Evolutionary conservation across 1,284 basidiomycete species (phyloP).

Genomic region (Melanopsichium pennsylvanicum): DNA sequence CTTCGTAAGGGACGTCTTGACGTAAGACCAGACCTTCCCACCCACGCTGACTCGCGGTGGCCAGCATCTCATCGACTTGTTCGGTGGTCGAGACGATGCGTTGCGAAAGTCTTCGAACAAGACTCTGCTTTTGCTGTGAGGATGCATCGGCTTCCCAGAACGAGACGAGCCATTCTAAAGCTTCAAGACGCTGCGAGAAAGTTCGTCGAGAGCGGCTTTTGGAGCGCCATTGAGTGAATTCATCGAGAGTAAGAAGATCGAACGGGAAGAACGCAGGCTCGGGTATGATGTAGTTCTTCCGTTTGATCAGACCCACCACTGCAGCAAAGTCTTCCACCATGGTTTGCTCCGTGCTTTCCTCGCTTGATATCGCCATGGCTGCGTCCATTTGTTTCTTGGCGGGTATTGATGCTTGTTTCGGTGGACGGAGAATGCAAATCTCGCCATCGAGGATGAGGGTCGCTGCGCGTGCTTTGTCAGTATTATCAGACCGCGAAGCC

Average conservation of each 20-base stretch:
- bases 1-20: conserved; percentile 44
- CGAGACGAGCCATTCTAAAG: conserved; percentile 21
- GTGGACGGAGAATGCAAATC: conserved; percentile 38
- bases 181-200: conserved; percentile 25
- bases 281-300: conserved; percentile 26
- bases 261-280: conserved; percentile 49
- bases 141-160: conserved; percentile 15
- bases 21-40: conserved; percentile 57
- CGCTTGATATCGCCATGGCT: background rate
- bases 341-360: conserved; percentile 1
- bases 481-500: background rate
- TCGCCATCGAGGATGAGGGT: conserved; percentile 56
- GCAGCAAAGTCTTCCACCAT: conserved; percentile 51
- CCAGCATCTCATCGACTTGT: conserved; percentile 18
- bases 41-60: conserved; percentile 16
- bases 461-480: background rate
- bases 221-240: conserved; percentile 41
- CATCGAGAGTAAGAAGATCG: conserved; percentile 47
- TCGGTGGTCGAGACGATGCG: conserved; percentile 3
- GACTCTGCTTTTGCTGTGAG: conserved; percentile 1
- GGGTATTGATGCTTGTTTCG: conserved; percentile 25
- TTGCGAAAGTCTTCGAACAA: conserved; percentile 41
- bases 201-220: conserved; percentile 1
- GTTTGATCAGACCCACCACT: conserved; percentile 35
- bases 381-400: conserved; percentile 25